Evolutionary conservation across 1,284 basidiomycete genomes (phyloP).

Genomic region (Limonomyces culmigenus): DNA sequence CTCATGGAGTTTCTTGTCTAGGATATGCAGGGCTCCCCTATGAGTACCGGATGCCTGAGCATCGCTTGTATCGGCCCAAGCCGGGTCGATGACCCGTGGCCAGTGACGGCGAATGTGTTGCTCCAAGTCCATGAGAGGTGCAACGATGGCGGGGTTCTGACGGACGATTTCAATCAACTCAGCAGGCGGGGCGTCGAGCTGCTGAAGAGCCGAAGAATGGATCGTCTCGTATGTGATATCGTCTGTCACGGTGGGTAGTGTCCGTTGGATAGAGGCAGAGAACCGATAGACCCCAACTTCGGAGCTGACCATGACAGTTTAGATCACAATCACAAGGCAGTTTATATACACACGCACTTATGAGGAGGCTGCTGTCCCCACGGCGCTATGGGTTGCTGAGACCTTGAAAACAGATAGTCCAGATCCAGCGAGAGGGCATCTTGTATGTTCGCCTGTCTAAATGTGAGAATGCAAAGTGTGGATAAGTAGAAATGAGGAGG

Average conservation of each 20-base stretch:
- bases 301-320: too few species aligned
- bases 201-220: slow-evolving; percentile 39
- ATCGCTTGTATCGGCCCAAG: too few species aligned
- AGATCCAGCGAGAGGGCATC: slow-evolving; percentile 38
- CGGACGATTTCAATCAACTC: slow-evolving; percentile 20
- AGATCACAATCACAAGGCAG: too few species aligned
- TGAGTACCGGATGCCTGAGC: too few species aligned
- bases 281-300: slow-evolving; percentile 33
- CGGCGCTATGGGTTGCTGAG: slow-evolving; percentile 30
- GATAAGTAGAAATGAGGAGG: slow-evolving; percentile 3
- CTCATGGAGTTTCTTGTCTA: too few species aligned
- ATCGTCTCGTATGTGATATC: slow-evolving; percentile 40
- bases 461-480: slow-evolving; percentile 2
- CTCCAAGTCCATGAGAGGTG: slow-evolving; percentile 32
- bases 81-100: too few species aligned
- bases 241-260: slow-evolving; percentile 26
- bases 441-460: slow-evolving; percentile 37
- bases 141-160: slow-evolving; percentile 26
- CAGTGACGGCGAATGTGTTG: slow-evolving; percentile 28
- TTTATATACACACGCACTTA: too few species aligned
- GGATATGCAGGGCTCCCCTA: too few species aligned
- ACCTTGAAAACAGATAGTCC: slow-evolving; percentile 28
- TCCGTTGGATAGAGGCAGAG: slow-evolving; percentile 23
- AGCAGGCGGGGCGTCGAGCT: slow-evolving; percentile 18
- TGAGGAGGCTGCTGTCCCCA: slow-evolving; percentile 49